A percentile compares a stretch with the other conserved stretches of the same genome.
Conservation (phyloP, 352 stramenopile genomes). For the Pythium phragmiticola region DNA sequence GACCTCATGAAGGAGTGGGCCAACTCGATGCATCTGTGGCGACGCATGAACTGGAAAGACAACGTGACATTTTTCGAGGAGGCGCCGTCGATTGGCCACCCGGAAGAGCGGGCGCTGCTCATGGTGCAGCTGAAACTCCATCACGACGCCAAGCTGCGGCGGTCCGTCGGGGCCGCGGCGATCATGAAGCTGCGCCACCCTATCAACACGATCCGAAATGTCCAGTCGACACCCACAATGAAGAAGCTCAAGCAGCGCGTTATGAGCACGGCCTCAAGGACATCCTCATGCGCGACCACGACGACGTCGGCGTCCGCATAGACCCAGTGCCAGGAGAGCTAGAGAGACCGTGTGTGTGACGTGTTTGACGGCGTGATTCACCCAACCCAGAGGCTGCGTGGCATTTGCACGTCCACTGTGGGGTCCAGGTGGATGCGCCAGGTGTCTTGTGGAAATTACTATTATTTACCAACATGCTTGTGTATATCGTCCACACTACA, state of each 20-base stretch:
- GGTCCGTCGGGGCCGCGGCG: conserved; percentile 29
- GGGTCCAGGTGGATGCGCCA: not conserved
- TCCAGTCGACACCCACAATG: conserved; percentile 57
- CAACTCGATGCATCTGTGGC: conserved; percentile 80
- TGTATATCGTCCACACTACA: not conserved
- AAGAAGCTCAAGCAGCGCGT: conserved; percentile 60
- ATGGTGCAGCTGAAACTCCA: conserved; percentile 56
- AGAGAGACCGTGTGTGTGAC: conserved; percentile 4
- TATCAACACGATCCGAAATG: conserved; percentile 57
- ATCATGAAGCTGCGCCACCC: conserved; percentile 55
- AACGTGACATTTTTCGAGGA: conserved; percentile 85
- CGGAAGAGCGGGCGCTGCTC: conserved; percentile 57
- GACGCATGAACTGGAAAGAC: conserved; percentile 87
- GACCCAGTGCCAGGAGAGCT: not conserved
- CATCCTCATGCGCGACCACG: conserved; percentile 29
- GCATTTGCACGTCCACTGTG: not conserved
- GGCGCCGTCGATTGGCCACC: conserved; percentile 46
- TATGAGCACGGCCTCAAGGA: conserved; percentile 18
- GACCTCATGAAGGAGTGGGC: conserved; percentile 87
- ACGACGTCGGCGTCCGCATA: conserved; percentile 27
- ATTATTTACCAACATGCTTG: not conserved
- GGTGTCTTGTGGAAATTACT: conserved; percentile 2
- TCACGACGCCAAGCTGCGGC: conserved; percentile 45
- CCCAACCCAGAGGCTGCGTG: not conserved
- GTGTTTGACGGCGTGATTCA: not conserved